phyloP scores from a whole-genome alignment of 805 yeast species.

The Pichia thaimueangensis region DNA sequence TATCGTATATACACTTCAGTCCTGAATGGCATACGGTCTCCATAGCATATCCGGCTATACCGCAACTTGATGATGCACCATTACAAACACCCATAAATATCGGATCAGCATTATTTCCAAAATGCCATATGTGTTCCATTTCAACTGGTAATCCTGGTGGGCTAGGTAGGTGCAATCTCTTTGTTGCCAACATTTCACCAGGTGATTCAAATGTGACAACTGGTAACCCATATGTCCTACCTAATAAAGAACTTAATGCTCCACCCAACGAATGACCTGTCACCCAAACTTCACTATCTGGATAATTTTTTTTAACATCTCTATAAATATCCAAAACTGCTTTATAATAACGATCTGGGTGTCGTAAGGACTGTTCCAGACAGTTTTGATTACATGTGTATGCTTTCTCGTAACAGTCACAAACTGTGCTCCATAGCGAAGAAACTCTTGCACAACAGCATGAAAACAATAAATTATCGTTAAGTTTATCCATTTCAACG shows the following conservation, averaged over 20 bases:
- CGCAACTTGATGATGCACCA: constrained; percentile 86
- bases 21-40: constrained; percentile 95
- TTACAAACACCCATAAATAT: constrained; percentile 94
- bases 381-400: constrained; percentile 88
- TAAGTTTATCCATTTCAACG: constrained; percentile 68
- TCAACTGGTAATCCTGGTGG: constrained; percentile 84
- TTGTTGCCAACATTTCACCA: constrained; percentile 79
- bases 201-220: constrained; percentile 91
- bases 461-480: constrained; percentile 84
- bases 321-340: constrained; percentile 73
- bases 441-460: constrained; percentile 95
- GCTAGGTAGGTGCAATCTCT: constrained; percentile 79
- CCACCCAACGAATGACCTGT: constrained; percentile 97
- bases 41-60: constrained; percentile 94
- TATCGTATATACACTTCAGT: constrained; percentile 79
- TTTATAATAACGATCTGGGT: constrained; percentile 75
- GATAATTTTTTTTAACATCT: constrained; percentile 61
- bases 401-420: constrained; percentile 82
- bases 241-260: constrained; percentile 70
- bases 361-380: constrained; percentile 64
- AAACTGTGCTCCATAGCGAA: constrained; percentile 89
- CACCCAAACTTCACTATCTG: constrained; percentile 73
- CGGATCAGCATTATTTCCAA: constrained; percentile 97
- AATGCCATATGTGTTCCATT: constrained; percentile 84
- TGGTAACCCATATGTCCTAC: constrained; percentile 86